Conservation (phyloP, 257 asterid genomes). For the Petunia axillaris region DNA sequence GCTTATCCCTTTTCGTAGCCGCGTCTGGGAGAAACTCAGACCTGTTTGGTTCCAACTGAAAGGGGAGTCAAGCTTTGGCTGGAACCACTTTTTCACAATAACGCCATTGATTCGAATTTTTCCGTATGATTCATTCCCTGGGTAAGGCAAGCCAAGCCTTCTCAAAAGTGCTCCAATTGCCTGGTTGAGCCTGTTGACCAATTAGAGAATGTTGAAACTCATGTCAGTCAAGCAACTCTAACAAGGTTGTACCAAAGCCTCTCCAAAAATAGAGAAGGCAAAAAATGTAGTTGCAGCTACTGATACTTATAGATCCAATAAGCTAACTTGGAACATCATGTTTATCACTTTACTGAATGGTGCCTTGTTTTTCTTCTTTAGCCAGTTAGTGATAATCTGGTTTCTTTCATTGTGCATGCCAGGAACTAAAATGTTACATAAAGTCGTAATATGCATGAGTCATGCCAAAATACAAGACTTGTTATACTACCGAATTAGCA, state of each 20-base stretch:
- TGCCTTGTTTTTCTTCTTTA: neutral
- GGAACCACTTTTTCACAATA: slow-evolving; percentile 77
- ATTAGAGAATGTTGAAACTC: slow-evolving; percentile 30
- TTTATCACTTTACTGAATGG: slow-evolving; percentile 9
- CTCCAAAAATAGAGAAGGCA: neutral
- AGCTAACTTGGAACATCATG: neutral
- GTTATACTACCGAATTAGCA: slow-evolving; percentile 11
- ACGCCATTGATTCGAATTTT: slow-evolving; percentile 81
- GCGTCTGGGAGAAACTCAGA: slow-evolving; percentile 49
- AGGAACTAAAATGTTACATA: neutral
- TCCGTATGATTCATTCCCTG: slow-evolving; percentile 83
- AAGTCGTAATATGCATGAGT: slow-evolving; percentile 2
- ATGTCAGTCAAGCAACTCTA: neutral
- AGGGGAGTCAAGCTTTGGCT: slow-evolving; percentile 68
- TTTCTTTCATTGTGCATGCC: neutral
- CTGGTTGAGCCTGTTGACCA: slow-evolving; percentile 75
- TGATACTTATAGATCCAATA: neutral
- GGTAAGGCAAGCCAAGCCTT: slow-evolving; percentile 77
- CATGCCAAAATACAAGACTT: slow-evolving; percentile 19
- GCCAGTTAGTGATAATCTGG: neutral
- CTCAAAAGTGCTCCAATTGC: slow-evolving; percentile 77
- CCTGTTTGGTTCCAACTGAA: slow-evolving; percentile 46
- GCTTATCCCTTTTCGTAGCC: slow-evolving; percentile 69
- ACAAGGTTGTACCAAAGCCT: neutral
- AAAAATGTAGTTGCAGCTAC: neutral